Base-by-base conservation (phyloP, 148 eudicot genomes). In the Vaccinium myrtillus region DNA sequence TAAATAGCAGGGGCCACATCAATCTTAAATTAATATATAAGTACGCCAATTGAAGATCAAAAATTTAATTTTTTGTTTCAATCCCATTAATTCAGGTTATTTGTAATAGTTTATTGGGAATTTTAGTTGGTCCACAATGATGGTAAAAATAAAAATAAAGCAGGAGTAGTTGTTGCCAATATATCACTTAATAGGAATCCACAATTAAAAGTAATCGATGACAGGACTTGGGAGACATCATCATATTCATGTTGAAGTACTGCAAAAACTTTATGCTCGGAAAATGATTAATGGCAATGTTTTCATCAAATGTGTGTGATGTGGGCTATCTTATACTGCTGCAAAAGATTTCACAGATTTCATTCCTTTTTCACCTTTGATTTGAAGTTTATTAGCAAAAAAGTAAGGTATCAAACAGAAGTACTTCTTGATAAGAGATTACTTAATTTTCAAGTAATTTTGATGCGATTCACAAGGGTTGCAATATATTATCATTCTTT, bases 191-290 rank as follows among this genome's bases (percentile, higher is more conserved):
- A 65, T 11, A 65, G 23, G 32, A 65, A 23, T 25, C 71, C 71
- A 65, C 32, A 65, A 10, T 25, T 23, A 23, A 65, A 65, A 32
- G 25, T 6, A 12, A 81, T 1, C 4, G 56, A 36, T 48, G 75
- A 49, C 19, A 56, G 18, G 75, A 63, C 74, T 81, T 81, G 27
- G 58, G 83, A 69, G 83, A 67, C 83, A 81, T 50, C 59, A 81
- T 81, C 77, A 81, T 81, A 51, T 69, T 27, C 54, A 10, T 43
- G 25, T 39, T 75, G 73, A 81, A 69, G 16, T 14, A 50, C 56
- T 49, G 55, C 55, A n/a, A 67, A 81, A 67, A 51, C 6, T 65
- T 81, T 81, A n/a, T 61, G 83, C 76, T 50, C 51, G 74, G 32
- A 51, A 82, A 69, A 70, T 70, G 58, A 70, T 82, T 69, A 8